A percentile compares a stretch with the other conserved stretches of the same genome.
These are phyloP conservation scores for Moesziomyces parantarcticus DNA, from an alignment of 1,284 basidiomycete species.

Conservation along the genomic window DNA sequence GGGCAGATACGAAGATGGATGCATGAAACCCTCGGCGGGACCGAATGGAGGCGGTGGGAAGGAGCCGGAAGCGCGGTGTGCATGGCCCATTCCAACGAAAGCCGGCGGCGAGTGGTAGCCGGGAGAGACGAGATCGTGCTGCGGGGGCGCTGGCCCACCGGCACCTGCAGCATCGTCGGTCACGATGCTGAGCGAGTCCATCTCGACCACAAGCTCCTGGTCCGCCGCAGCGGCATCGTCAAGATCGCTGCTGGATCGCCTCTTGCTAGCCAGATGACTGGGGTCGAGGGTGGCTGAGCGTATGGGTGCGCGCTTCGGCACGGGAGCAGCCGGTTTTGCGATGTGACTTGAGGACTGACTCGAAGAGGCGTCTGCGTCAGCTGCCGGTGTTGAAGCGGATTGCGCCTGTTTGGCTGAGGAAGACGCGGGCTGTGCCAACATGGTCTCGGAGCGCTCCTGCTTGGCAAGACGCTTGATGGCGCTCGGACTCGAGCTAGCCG, in stretches of 20 bases:
- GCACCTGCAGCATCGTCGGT: constrained; percentile 8
- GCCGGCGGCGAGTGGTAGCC: constrained; percentile 25
- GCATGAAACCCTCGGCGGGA: constrained; percentile 35
- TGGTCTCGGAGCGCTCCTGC: constrained; percentile 1
- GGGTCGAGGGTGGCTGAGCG: constrained; percentile 42
- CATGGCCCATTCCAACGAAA: constrained; percentile 14
- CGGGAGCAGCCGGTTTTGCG: constrained; percentile 24
- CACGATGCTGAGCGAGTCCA: constrained; percentile 26
- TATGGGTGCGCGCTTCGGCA: constrained; percentile 39
- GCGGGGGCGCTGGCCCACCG: constrained; percentile 2
- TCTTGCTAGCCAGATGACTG: constrained; percentile 25
- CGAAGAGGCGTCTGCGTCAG: constrained; percentile 2
- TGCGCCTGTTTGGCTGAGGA: constrained; percentile 5
- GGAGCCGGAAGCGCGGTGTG: constrained; percentile 31
- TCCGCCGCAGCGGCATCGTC: constrained; percentile 12
- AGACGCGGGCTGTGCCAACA: constrained; percentile 2
- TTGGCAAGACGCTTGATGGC: constrained; percentile 23
- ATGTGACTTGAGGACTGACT: constrained; percentile 14
- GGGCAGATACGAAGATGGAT: constrained; percentile 30
- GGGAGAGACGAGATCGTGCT: background rate
- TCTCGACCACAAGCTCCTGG: constrained; percentile 16
- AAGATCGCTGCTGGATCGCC: constrained; percentile 9
- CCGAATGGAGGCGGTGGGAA: constrained; percentile 37
- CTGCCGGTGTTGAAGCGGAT: background rate
- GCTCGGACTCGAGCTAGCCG: constrained; percentile 21